Evolutionary conservation across 164 flowering plant species (phyloP).

Genomic region (Liquidambar formosana): DNA sequence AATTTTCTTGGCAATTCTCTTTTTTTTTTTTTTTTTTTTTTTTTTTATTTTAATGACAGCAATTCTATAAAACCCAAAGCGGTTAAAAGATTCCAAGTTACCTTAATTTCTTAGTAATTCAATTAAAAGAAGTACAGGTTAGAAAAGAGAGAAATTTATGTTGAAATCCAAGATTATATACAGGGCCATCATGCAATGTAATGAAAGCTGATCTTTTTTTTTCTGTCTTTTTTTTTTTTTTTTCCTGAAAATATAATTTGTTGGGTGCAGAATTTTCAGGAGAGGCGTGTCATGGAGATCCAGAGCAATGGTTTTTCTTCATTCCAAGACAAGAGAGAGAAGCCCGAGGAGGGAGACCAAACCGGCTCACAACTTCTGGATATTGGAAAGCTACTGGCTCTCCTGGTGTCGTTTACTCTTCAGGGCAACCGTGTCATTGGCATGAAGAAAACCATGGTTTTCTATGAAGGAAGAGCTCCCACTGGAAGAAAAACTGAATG

Average conservation of each 20-base stretch:
- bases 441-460: conserved; percentile 58
- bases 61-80: too few relatives aligned
- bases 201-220: background rate
- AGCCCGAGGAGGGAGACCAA: conserved; percentile 52
- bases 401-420: conserved; percentile 48
- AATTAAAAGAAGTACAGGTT: too few relatives aligned
- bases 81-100: too few relatives aligned
- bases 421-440: conserved; percentile 42
- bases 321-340: conserved; percentile 45
- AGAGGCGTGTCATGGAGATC: conserved; percentile 30
- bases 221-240: background rate
- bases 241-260: too few relatives aligned
- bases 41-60: too few relatives aligned
- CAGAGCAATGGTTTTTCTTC: conserved; percentile 66
- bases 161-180: too few relatives aligned
- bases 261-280: conserved; percentile 32
- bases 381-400: conserved; percentile 74
- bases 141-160: too few relatives aligned
- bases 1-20: too few relatives aligned
- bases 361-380: conserved; percentile 45
- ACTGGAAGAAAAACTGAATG: conserved; percentile 51
- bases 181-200: too few relatives aligned
- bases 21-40: too few relatives aligned
- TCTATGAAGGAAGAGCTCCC: conserved; percentile 55
- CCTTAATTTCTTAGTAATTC: too few relatives aligned